Evolutionary conservation across 139 green algal genomes (phyloP).

Genomic region (Dunaliella primolecta): DNA sequence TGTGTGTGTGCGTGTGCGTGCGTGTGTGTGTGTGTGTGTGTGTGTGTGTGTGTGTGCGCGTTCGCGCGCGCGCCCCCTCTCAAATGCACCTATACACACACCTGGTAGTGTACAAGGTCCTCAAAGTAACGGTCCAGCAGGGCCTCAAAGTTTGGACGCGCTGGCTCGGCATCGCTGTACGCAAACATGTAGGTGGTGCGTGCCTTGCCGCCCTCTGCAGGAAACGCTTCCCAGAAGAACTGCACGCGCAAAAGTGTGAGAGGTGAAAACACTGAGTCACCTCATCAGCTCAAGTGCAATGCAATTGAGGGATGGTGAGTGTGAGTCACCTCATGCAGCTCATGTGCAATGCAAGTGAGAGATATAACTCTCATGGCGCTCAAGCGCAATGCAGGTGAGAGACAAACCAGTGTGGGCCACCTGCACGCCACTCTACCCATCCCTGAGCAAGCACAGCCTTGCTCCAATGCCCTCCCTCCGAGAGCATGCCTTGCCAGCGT

Average conservation of each 20-base stretch:
- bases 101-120: conserved; percentile 68
- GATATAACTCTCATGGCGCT: neutral
- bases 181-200: conserved; percentile 90
- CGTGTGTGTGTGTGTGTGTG: conserved; percentile 6
- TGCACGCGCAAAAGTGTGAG: conserved; percentile 25
- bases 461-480: too few relatives aligned
- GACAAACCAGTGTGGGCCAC: too few relatives aligned
- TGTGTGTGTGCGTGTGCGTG: neutral
- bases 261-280: too few relatives aligned
- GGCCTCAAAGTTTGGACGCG: conserved; percentile 55
- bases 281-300: too few relatives aligned
- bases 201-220: conserved; percentile 51
- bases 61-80: neutral
- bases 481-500: too few relatives aligned
- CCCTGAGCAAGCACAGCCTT: too few relatives aligned
- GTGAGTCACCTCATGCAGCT: neutral
- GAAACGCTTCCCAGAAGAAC: conserved; percentile 78
- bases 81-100: neutral
- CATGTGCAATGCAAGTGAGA: neutral
- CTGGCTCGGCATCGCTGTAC: conserved; percentile 70
- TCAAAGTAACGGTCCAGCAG: conserved; percentile 80
- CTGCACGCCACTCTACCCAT: too few relatives aligned
- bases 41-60: neutral
- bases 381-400: too few relatives aligned
- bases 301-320: too few relatives aligned